Percentiles rank a stretch among this genome's conserved stretches.
These are phyloP conservation scores for Rosa persica DNA, from an alignment of 306 rosid genomes.

Conservation along the genomic window DNA sequence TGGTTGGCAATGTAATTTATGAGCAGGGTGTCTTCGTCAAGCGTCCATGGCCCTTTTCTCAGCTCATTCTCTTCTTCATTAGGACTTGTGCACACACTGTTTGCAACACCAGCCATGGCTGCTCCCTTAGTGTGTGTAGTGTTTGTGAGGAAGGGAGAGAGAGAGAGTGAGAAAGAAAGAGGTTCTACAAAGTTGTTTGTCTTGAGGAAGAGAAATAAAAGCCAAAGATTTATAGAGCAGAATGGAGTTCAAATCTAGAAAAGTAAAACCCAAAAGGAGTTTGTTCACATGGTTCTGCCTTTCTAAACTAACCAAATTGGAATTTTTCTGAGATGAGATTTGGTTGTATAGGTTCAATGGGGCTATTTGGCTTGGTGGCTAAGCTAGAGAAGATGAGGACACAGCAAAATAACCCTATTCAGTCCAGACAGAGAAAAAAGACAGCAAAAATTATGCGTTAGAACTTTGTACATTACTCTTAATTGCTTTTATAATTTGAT, in stretches of 20 bases:
- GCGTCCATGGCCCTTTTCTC: slow-evolving; percentile 95
- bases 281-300: slow-evolving; percentile 29
- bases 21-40: slow-evolving; percentile 89
- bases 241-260: slow-evolving; percentile 18
- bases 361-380: slow-evolving; percentile 30
- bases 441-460: not conserved
- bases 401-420: not conserved
- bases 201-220: slow-evolving; percentile 25
- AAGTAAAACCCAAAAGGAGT: slow-evolving; percentile 30
- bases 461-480: not conserved
- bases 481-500: not conserved
- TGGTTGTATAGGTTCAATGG: slow-evolving; percentile 20
- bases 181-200: not conserved
- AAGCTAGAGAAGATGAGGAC: slow-evolving; percentile 16
- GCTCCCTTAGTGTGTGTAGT: slow-evolving; percentile 1
- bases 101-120: slow-evolving; percentile 53
- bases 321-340: slow-evolving; percentile 38
- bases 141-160: slow-evolving; percentile 1
- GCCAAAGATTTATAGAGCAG: slow-evolving; percentile 31
- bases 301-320: slow-evolving; percentile 26
- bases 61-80: slow-evolving; percentile 50
- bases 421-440: not conserved
- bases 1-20: slow-evolving; percentile 75
- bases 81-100: slow-evolving; percentile 30
- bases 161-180: not conserved